Evolutionary conservation across 495 filamentous ascomycete species (phyloP).

Genomic region (Chaetomium cochliodes): DNA sequence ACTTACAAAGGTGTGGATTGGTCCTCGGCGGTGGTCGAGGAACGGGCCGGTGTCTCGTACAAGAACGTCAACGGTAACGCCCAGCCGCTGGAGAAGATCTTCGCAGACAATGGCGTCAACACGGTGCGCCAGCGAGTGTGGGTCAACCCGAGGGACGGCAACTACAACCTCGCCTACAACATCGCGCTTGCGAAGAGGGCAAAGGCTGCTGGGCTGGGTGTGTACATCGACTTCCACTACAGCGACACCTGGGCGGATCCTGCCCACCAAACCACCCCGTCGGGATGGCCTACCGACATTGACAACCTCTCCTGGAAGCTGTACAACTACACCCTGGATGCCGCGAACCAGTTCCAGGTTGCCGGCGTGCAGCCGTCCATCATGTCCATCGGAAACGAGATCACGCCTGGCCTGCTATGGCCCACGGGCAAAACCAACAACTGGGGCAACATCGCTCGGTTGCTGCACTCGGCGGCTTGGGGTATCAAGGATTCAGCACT

Average conservation of each 20-base stretch:
- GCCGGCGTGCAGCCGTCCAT: conserved; percentile 57
- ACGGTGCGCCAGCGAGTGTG: conserved; percentile 70
- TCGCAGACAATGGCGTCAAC: conserved; percentile 63
- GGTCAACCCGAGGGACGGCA: conserved; percentile 65
- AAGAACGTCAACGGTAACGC: conserved; percentile 53
- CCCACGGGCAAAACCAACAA: conserved; percentile 55
- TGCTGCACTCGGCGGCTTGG: conserved; percentile 61
- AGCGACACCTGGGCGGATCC: conserved; percentile 63
- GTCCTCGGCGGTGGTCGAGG: conserved; percentile 66
- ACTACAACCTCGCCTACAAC: conserved; percentile 69
- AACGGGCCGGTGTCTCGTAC: conserved; percentile 59
- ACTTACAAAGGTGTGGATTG: conserved; percentile 70
- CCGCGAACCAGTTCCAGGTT: conserved; percentile 58
- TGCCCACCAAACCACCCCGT: conserved; percentile 52
- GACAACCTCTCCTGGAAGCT: conserved; percentile 58
- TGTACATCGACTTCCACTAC: conserved; percentile 71
- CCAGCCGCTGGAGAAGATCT: conserved; percentile 61
- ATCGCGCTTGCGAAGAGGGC: conserved; percentile 63
- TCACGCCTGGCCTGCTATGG: conserved; percentile 62
- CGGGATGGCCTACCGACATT: conserved; percentile 60
- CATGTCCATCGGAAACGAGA: conserved; percentile 70
- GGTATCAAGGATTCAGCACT: conserved; percentile 62
- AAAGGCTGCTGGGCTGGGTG: conserved; percentile 59
- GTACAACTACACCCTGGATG: conserved; percentile 64
- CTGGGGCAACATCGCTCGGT: conserved; percentile 57